These are phyloP conservation scores for Miamiensis avidus DNA, from an alignment of 169 alveolate species.

Conservation along the genomic window DNA sequence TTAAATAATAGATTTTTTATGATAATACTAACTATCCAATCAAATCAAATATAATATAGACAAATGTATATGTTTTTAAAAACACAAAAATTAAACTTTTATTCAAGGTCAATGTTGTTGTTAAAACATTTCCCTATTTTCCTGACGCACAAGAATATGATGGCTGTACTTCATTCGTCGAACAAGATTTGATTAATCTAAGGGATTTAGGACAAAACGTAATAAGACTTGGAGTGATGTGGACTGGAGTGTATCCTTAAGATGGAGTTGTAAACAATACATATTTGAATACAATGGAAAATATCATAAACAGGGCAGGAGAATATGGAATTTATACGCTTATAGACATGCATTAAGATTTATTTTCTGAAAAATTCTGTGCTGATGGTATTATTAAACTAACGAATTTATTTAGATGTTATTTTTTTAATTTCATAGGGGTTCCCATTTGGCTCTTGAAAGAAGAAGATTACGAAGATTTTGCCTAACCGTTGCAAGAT, in stretches of 20 bases:
- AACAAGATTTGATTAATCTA: constrained; percentile 34
- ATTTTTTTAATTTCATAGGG: too few species aligned
- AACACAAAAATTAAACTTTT: too few species aligned
- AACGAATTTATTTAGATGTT: too few species aligned
- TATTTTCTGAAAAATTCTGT: constrained; percentile 50
- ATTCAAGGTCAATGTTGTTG: constrained; percentile 8
- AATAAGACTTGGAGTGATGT: constrained; percentile 48
- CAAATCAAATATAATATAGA: too few species aligned
- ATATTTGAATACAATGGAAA: constrained; percentile 41
- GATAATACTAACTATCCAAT: too few species aligned
- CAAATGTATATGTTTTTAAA: too few species aligned
- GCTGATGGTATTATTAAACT: constrained; percentile 70
- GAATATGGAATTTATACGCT: constrained; percentile 38
- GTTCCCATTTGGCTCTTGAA: constrained; percentile 38
- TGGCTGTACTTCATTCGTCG: constrained; percentile 2
- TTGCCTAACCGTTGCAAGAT: constrained; percentile 11
- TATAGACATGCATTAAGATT: constrained; percentile 58
- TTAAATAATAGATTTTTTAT: too few species aligned
- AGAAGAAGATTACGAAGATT: constrained; percentile 27
- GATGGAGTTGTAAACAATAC: constrained; percentile 43
- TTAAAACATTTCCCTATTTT: background rate
- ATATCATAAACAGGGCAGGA: constrained; percentile 43
- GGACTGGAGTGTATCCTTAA: constrained; percentile 50
- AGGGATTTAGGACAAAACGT: constrained; percentile 43
- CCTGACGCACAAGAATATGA: constrained; percentile 1